Evolutionary conservation across 495 filamentous ascomycete species (phyloP).

Genomic region (Xylaria sp.): DNA sequence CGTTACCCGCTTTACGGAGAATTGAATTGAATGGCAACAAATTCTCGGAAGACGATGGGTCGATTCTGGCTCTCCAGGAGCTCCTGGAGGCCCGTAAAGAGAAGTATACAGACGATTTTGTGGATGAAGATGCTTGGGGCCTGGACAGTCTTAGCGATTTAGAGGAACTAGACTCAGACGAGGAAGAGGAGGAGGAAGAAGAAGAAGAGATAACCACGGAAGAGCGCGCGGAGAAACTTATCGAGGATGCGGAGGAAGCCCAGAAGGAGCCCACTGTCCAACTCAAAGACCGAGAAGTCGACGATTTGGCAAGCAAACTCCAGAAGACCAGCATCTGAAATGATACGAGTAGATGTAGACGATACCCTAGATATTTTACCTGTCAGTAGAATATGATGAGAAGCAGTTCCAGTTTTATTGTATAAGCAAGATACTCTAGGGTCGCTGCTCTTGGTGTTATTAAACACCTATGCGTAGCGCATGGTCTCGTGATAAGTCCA

Average conservation of each 20-base stretch:
- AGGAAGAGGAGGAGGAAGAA: slow-evolving; percentile 72
- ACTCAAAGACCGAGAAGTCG: slow-evolving; percentile 78
- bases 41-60: slow-evolving; percentile 83
- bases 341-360: neutral
- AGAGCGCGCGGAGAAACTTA: slow-evolving; percentile 66
- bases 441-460: neutral
- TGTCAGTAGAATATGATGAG: neutral
- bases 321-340: slow-evolving; percentile 65
- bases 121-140: slow-evolving; percentile 77
- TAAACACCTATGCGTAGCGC: neutral
- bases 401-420: slow-evolving; percentile 1
- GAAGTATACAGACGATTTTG: slow-evolving; percentile 62
- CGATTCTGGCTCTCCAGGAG: slow-evolving; percentile 57
- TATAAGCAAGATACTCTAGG: neutral
- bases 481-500: neutral
- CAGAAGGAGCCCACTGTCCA: slow-evolving; percentile 77
- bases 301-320: slow-evolving; percentile 77
- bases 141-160: slow-evolving; percentile 84
- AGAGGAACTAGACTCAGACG: slow-evolving; percentile 76
- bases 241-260: slow-evolving; percentile 74
- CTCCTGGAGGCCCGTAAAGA: slow-evolving; percentile 67
- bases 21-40: slow-evolving; percentile 97
- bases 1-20: slow-evolving; percentile 75
- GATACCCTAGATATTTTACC: slow-evolving; percentile 11
- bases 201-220: slow-evolving; percentile 63